These are phyloP conservation scores for Xylaria sp. DNA, from an alignment of 2,329 filamentous ascomycete species.

Conservation along the genomic window DNA sequence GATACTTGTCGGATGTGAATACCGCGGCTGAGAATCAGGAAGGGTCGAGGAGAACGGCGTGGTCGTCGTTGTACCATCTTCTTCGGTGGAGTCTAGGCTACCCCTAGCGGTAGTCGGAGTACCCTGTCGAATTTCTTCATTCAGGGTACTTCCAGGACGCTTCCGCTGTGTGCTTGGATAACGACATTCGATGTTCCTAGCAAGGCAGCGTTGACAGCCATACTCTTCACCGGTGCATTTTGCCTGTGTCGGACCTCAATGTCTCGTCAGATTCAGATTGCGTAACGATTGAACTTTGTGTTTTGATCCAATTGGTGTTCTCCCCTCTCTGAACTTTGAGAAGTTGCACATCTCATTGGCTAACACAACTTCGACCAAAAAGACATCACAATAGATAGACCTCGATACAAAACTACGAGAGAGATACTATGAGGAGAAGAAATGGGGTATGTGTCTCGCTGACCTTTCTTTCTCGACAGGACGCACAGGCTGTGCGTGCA, in stretches of 20 bases:
- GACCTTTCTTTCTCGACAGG: constrained; percentile 9
- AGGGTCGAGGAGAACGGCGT: not conserved
- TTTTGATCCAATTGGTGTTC: not conserved
- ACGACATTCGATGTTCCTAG: constrained; percentile 3
- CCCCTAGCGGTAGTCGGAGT: not conserved
- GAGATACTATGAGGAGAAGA: not conserved
- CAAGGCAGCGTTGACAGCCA: constrained; percentile 7
- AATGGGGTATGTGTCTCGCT: not conserved
- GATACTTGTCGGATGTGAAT: not conserved
- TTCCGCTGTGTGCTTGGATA: constrained; percentile 1
- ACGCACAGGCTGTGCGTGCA: not conserved
- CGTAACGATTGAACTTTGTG: not conserved
- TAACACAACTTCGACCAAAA: not conserved
- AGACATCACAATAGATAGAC: not conserved
- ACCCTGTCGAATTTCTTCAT: not conserved
- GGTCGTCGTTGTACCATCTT: not conserved
- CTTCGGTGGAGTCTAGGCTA: not conserved
- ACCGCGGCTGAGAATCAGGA: not conserved
- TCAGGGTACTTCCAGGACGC: not conserved
- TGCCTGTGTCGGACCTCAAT: not conserved
- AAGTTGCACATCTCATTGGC: not conserved
- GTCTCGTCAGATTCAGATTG: not conserved
- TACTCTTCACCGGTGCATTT: constrained; percentile 8
- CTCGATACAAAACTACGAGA: not conserved
- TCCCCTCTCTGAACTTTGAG: not conserved